These are phyloP conservation scores for Boletus pseudopeckii DNA, from an alignment of 768 basidiomycete genomes.

Conservation along the genomic window DNA sequence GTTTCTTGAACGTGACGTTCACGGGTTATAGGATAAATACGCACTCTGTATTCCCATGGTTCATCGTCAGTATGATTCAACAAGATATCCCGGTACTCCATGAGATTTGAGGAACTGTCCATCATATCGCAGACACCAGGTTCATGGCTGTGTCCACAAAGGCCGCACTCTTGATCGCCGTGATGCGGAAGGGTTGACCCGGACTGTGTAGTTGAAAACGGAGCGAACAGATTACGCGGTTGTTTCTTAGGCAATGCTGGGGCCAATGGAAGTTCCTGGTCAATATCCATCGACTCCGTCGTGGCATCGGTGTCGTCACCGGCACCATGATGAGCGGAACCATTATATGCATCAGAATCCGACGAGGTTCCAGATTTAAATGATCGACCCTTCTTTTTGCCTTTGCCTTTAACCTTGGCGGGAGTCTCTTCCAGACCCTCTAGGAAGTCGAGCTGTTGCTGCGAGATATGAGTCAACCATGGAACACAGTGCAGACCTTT, in stretches of 20 bases:
- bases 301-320: slow-evolving; percentile 26
- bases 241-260: slow-evolving; percentile 4
- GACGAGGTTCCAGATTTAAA: slow-evolving; percentile 33
- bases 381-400: slow-evolving; percentile 33
- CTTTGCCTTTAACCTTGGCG: slow-evolving; percentile 34
- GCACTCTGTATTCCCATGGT: slow-evolving; percentile 60
- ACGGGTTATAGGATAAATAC: slow-evolving; percentile 18
- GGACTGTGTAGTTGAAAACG: slow-evolving; percentile 2
- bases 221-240: neutral
- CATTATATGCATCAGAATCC: slow-evolving; percentile 40
- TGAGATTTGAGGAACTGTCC: slow-evolving; percentile 59
- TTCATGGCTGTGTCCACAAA: slow-evolving; percentile 58
- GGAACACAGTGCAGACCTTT: neutral
- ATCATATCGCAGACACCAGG: slow-evolving; percentile 60
- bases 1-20: slow-evolving; percentile 3
- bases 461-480: slow-evolving; percentile 1
- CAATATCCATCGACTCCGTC: slow-evolving; percentile 21
- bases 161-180: slow-evolving; percentile 44
- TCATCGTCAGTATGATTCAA: slow-evolving; percentile 64
- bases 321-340: slow-evolving; percentile 11
- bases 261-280: neutral
- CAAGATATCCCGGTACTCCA: slow-evolving; percentile 66
- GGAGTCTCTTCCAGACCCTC: slow-evolving; percentile 38
- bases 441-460: slow-evolving; percentile 33
- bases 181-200: neutral